Evolutionary conservation across 371 early-diverging fungal genomes (phyloP), one percentile per base, ranked within the genome.

Genomic region (Catenaria anguillulae): DNA sequence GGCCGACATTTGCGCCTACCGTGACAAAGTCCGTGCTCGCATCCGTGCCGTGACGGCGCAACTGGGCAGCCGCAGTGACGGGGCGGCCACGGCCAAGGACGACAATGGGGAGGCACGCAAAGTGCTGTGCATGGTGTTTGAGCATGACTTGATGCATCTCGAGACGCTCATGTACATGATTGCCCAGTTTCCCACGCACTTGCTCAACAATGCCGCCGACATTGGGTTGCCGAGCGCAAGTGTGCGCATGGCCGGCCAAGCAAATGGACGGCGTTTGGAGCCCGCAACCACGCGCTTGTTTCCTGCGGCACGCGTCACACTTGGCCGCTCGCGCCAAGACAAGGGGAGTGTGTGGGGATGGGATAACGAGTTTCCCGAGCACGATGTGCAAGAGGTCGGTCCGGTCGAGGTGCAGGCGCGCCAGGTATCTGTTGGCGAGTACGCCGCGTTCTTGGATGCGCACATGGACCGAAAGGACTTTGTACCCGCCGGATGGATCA

Each of bases 81-180:
- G n/a, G n/a, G n/a, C n/a, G n/a, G n/a, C n/a, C n/a, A n/a, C n/a
- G n/a, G 40, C 40, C 40, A 40, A 40, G 40, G 40, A 40, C 17
- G 40, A 5, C 40, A 40, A 40, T 40, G 10, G 5, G 40, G 10
- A 17, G 5, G 40, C 40, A 5, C 40, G 40, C 40, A n/a, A n/a
- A n/a, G n/a, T n/a, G n/a, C n/a, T n/a, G 21, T 17, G 42, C 17
- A 42, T 13, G 8, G n/a, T n/a, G n/a, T n/a, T n/a, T n/a, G n/a
- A 90, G 66, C 94, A 93, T 64, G 89, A 92, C 66, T 89, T 84
- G 1, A 84, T 92, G 91, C 94, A 93, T 64, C 68, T 90, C 21
- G 94, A 93, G 67, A 86, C 85, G 0, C 62, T 93, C 23, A 66
- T 92, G 13, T 90, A 92, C 65, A 93, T 93, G 92, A 73, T 90